Base-by-base conservation (phyloP, 2,329 filamentous ascomycete genomes). In the Celoporthe dispersa region DNA sequence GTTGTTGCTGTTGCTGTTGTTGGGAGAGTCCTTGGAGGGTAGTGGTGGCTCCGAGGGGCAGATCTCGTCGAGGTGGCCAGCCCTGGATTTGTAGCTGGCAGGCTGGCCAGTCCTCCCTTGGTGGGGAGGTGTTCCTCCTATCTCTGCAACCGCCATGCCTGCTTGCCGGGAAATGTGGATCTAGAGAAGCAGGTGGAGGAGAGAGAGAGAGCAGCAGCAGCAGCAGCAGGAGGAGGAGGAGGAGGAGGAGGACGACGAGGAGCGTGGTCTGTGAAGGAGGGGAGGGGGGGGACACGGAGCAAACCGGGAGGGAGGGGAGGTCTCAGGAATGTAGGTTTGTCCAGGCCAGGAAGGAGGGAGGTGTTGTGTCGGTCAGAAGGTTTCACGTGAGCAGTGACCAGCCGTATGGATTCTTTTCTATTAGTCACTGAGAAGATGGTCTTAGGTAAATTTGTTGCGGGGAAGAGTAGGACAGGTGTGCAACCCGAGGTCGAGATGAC, bases 11-110 rank as follows among this genome's bases (percentile, higher is more conserved):
- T 68, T 68, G 25, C 1, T n/a, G 44, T 11, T 39, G 35, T 5
- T 7, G 44, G 44, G 19, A 22, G 68, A 25, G 77, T 77, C 72
- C 79, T 79, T 73, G 81, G 79, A 67, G 79, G 79, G 63, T 80
- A 22, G 44, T 1, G 7, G 8, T 22, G 44, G 44, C 44, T 77
- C 59, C 68, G 67, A 57, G 70, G 75, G 66, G 14, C 62, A 22
- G 71, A 73, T 41, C 60, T 73, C 57, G 48, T 69, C 64, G 28
- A 59, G 66, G 72, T 74, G 75, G 63, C 70, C 67, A 64, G 72
- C 73, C 68, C 77, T 74, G 77, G 78, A 79, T 70, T 75, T 78
- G 74, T 76, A 75, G 68, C 44, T 68, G 65, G 67, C 60, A 61
- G 70, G 66, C 44, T 51, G 67, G 68, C 60, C 51, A 22, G 68